Evolutionary conservation across 2,329 filamentous ascomycete genomes (phyloP).

Genomic region (Aspergillus uvarum): DNA sequence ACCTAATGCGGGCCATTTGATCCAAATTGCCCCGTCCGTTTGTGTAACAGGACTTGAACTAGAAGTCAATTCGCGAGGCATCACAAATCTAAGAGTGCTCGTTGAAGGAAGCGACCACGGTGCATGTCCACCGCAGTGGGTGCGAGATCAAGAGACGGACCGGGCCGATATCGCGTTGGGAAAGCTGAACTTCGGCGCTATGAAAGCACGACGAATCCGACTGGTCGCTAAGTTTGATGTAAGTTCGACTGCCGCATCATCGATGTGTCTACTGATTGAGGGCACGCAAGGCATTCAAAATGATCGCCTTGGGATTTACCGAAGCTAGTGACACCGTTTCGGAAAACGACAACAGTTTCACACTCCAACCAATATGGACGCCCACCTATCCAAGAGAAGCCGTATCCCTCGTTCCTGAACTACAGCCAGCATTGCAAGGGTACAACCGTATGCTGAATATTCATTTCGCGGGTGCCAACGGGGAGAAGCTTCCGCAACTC

Average conservation of each 20-base stretch:
- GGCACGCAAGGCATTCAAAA: slow-evolving; percentile 4
- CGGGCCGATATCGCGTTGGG: slow-evolving; percentile 1
- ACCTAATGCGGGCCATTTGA: not conserved
- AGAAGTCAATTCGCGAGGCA: not conserved
- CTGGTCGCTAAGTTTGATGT: slow-evolving; percentile 2
- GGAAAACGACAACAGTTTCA: not conserved
- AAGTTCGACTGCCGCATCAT: not conserved
- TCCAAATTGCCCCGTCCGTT: not conserved
- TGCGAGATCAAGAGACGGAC: not conserved
- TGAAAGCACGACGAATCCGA: not conserved
- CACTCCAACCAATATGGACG: slow-evolving; percentile 3
- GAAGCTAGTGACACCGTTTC: not conserved
- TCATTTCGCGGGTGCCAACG: slow-evolving; percentile 2
- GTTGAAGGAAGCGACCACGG: not conserved
- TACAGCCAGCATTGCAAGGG: not conserved
- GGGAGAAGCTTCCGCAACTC: not conserved
- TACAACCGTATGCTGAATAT: slow-evolving; percentile 5
- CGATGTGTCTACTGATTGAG: not conserved
- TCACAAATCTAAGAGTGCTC: not conserved
- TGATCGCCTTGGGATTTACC: not conserved
- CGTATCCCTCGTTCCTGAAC: not conserved
- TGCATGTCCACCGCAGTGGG: not conserved
- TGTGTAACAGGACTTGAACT: not conserved
- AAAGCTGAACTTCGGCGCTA: not conserved
- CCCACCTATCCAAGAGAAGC: not conserved